phyloP scores from a whole-genome alignment of 2,329 filamentous ascomycete species.

The Chalaropsis thielavioides region DNA sequence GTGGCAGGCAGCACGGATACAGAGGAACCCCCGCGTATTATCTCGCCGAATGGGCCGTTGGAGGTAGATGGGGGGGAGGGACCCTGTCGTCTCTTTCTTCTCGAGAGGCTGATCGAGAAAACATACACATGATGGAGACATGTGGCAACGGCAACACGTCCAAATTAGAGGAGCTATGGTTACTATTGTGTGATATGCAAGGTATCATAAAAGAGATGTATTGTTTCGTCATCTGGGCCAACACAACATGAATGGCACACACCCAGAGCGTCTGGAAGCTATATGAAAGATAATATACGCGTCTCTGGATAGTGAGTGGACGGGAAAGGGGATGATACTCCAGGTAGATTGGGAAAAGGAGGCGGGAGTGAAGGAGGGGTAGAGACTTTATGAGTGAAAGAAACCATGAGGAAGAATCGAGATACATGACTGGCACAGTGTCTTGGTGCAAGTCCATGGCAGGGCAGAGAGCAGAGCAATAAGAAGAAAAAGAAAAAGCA shows the following conservation, averaged over 20 bases:
- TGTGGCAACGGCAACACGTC: too few relatives aligned
- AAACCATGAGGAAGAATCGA: neutral
- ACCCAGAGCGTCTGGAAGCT: neutral
- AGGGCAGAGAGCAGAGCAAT: neutral
- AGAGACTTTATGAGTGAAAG: neutral
- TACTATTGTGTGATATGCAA: too few relatives aligned
- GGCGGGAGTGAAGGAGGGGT: neutral
- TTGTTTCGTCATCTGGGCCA: neutral
- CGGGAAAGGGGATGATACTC: neutral
- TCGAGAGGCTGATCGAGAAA: neutral
- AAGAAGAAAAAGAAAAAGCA: neutral
- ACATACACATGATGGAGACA: too few relatives aligned
- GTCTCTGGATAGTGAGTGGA: neutral
- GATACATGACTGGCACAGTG: neutral
- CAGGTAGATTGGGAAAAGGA: neutral
- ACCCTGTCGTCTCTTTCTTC: neutral
- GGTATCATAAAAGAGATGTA: neutral
- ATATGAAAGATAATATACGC: conserved; percentile 1
- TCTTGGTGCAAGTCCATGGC: neutral
- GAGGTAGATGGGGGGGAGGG: neutral
- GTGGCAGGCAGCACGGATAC: neutral
- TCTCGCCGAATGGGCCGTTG: neutral
- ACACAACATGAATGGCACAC: neutral
- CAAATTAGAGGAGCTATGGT: too few relatives aligned
- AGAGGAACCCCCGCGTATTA: neutral